Percentiles rank a stretch among this genome's conserved stretches.
These are phyloP conservation scores for Trichoderma breve DNA, from an alignment of 2,329 filamentous ascomycete species.

Conservation along the genomic window DNA sequence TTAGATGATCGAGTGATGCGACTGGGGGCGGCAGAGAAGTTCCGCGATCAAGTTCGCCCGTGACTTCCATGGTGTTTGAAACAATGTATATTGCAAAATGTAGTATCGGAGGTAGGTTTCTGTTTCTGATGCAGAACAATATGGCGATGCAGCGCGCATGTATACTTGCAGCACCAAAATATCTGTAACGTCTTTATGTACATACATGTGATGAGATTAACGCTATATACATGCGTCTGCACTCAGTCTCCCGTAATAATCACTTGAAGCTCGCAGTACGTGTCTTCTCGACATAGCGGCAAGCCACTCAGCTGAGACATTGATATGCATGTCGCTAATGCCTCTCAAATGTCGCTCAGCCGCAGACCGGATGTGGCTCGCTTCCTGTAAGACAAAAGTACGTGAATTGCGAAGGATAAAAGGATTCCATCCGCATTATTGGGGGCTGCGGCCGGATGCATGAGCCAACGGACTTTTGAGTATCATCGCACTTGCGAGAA, in stretches of 20 bases:
- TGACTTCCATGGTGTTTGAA: background rate
- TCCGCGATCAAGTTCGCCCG: background rate
- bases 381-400: background rate
- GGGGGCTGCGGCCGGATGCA: background rate
- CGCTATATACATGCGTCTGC: background rate
- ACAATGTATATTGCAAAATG: background rate
- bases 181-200: background rate
- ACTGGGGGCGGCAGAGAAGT: background rate
- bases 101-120: background rate
- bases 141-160: background rate
- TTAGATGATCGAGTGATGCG: background rate
- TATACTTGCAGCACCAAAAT: background rate
- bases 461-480: conserved; percentile 2
- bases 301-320: background rate
- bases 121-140: background rate
- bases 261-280: background rate
- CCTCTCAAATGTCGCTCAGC: background rate
- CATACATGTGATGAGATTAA: background rate
- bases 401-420: background rate
- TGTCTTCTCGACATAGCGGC: background rate
- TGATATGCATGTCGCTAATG: background rate
- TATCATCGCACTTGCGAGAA: background rate
- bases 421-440: background rate
- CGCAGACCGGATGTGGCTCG: background rate
- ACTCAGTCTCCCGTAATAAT: background rate